These are phyloP conservation scores for Fusarium multiceps DNA, from an alignment of 2,329 filamentous ascomycete species.

Conservation along the genomic window DNA sequence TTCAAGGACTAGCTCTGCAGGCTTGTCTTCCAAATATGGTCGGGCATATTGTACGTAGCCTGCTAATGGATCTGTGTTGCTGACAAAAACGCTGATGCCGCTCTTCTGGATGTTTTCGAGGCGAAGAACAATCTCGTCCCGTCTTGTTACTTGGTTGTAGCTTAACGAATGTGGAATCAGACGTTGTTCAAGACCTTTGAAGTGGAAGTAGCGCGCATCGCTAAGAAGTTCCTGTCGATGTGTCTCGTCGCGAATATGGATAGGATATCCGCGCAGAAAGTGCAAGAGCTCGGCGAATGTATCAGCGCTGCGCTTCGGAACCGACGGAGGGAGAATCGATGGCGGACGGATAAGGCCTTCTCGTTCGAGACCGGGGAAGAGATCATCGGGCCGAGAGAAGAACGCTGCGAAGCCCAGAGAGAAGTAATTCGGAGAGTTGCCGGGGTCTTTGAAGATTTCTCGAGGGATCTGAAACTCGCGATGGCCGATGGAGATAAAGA, in stretches of 20 bases:
- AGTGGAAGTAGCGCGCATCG: conserved; percentile 92
- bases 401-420: conserved; percentile 89
- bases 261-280: conserved; percentile 83
- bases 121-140: conserved; percentile 80
- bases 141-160: conserved; percentile 76
- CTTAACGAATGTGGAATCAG: conserved; percentile 81
- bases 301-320: conserved; percentile 84
- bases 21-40: conserved; percentile 82
- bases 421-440: conserved; percentile 97
- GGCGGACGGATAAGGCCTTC: conserved; percentile 85
- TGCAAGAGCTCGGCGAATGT: conserved; percentile 86
- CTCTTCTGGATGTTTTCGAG: conserved; percentile 91
- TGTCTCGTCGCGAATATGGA: conserved; percentile 78
- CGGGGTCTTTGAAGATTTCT: conserved; percentile 84
- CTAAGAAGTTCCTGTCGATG: conserved; percentile 83
- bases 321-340: conserved; percentile 82
- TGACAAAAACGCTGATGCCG: conserved; percentile 74
- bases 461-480: conserved; percentile 90
- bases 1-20: conserved; percentile 82
- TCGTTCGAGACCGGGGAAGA: conserved; percentile 87
- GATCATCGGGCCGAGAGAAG: conserved; percentile 81
- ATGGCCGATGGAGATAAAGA: conserved; percentile 91
- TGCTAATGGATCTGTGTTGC: conserved; percentile 44
- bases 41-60: conserved; percentile 81
- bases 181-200: conserved; percentile 90